phyloP scores from a whole-genome alignment of 805 yeast genomes.

The Millerozyma acaciae region DNA sequence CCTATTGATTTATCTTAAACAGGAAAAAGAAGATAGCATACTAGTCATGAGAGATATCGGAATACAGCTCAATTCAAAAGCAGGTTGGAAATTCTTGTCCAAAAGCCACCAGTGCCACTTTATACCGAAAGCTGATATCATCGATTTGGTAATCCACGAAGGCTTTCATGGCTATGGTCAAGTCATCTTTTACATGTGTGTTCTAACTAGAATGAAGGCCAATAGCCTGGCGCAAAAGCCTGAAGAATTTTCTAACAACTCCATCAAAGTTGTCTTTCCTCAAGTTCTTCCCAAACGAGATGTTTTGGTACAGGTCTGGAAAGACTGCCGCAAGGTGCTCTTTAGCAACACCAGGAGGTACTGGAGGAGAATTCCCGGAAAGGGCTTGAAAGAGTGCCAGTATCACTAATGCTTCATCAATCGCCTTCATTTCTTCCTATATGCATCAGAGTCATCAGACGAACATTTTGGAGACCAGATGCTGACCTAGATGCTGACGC shows the following conservation, averaged over 20 bases:
- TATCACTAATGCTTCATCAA: too few species aligned
- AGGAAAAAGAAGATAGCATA: constrained; percentile 40
- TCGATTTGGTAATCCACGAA: constrained; percentile 70
- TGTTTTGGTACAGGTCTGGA: constrained; percentile 37
- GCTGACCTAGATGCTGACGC: too few species aligned
- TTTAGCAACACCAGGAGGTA: constrained; percentile 28
- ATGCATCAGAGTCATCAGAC: too few species aligned
- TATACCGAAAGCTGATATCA: constrained; percentile 52
- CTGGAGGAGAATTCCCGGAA: constrained; percentile 36
- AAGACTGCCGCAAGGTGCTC: constrained; percentile 32
- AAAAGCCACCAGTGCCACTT: constrained; percentile 32
- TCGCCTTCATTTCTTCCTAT: too few species aligned
- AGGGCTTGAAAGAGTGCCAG: constrained; percentile 24
- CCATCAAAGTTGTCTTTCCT: constrained; percentile 37
- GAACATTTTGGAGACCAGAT: too few species aligned
- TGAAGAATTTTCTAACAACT: constrained; percentile 4
- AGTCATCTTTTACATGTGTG: constrained; percentile 61
- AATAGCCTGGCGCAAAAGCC: constrained; percentile 1
- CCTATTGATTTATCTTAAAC: constrained; percentile 10
- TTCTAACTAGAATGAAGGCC: constrained; percentile 42
- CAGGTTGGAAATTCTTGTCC: constrained; percentile 19
- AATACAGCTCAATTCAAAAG: constrained; percentile 37
- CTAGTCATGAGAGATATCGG: constrained; percentile 45
- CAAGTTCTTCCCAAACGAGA: constrained; percentile 40
- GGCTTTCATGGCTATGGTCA: constrained; percentile 64